A percentile compares a stretch with the other conserved stretches of the same genome.
phyloP scores from a whole-genome alignment of 768 basidiomycete species.

The Lentinula raphanica region DNA sequence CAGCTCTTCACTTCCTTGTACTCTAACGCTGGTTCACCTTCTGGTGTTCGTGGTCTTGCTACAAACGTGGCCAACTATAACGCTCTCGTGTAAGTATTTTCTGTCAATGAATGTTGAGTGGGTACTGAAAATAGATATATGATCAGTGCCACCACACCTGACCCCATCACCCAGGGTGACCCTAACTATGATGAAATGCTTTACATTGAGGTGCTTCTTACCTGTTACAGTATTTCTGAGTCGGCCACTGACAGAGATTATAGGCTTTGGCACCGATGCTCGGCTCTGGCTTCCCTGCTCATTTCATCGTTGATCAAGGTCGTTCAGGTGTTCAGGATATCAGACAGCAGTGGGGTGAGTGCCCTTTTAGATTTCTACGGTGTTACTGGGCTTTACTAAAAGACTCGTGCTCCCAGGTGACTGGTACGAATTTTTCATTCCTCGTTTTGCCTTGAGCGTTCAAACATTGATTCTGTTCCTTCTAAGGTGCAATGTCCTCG shows the following conservation, averaged over 20 bases:
- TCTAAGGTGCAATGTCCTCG: constrained; percentile 53
- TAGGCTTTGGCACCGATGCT: constrained; percentile 48
- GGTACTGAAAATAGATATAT: neutral
- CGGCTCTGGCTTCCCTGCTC: constrained; percentile 39
- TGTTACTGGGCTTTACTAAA: neutral
- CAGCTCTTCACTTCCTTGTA: constrained; percentile 47
- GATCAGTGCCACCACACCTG: constrained; percentile 41
- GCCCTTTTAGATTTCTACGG: no score
- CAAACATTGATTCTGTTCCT: neutral
- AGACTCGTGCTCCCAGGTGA: constrained; percentile 20
- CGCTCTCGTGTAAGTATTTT: constrained; percentile 19
- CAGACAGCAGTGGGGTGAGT: constrained; percentile 47
- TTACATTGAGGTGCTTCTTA: constrained; percentile 42
- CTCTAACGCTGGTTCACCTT: constrained; percentile 46
- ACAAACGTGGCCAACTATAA: constrained; percentile 53
- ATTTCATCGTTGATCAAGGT: constrained; percentile 65
- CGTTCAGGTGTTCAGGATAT: constrained; percentile 61
- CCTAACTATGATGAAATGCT: constrained; percentile 57
- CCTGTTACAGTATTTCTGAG: neutral
- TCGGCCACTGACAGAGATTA: neutral
- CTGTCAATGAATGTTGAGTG: neutral
- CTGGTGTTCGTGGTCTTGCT: constrained; percentile 56
- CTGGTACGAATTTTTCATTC: constrained; percentile 27
- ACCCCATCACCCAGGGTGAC: constrained; percentile 58
- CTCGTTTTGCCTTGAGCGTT: neutral